Conservation (phyloP, 2,329 filamentous ascomycete genomes). For the Fusarium sp. region DNA sequence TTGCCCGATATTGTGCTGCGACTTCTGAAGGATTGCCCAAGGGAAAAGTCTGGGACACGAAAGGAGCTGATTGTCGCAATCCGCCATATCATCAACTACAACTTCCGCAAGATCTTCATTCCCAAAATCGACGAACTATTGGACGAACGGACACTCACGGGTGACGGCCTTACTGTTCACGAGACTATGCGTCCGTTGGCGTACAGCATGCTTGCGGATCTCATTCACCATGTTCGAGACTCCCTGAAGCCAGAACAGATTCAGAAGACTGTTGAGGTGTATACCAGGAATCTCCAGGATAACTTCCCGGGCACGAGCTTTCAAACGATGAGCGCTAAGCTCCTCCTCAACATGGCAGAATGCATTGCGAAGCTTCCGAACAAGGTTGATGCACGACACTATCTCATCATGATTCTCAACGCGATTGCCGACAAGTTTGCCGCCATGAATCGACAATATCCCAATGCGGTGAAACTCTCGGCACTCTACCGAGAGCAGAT, state of each 20-base stretch:
- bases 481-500: constrained; percentile 80
- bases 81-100: constrained; percentile 98
- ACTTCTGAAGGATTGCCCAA: constrained; percentile 90
- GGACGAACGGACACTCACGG: constrained; percentile 93
- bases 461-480: constrained; percentile 93
- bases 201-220: constrained; percentile 97
- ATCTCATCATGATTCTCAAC: constrained; percentile 96
- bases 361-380: constrained; percentile 94
- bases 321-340: constrained; percentile 98
- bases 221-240: constrained; percentile 97
- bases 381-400: constrained; percentile 94
- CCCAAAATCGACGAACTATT: constrained; percentile 94
- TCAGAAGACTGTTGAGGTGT: constrained; percentile 94
- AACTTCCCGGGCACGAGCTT: constrained; percentile 98
- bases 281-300: constrained; percentile 95
- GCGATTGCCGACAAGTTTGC: constrained; percentile 99
- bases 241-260: constrained; percentile 92
- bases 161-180: constrained; percentile 95
- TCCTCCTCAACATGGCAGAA: constrained; percentile 97
- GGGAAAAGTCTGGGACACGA: constrained; percentile 91
- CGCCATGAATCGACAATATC: constrained; percentile 96
- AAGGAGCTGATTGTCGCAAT: constrained; percentile 98
- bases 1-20: constrained; percentile 92
- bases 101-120: constrained; percentile 94
- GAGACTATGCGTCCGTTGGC: constrained; percentile 95